Evolutionary conservation across 2,329 filamentous ascomycete genomes (phyloP).

Genomic region (Arthrobotrys sinensis): DNA sequence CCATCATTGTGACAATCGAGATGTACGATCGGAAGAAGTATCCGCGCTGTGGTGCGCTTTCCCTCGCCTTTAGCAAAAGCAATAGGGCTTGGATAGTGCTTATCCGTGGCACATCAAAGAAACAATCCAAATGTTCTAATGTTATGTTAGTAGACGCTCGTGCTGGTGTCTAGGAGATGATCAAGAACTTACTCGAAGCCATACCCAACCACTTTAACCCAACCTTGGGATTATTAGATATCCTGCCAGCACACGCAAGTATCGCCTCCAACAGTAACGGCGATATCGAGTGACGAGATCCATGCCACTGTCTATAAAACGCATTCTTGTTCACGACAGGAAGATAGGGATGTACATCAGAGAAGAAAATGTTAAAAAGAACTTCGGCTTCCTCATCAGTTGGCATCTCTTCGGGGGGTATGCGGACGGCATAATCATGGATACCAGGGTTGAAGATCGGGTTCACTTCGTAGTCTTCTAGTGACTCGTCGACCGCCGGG

Average conservation of each 20-base stretch:
- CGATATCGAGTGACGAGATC: constrained; percentile 85
- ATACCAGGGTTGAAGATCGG: constrained; percentile 76
- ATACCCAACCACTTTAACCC: constrained; percentile 94
- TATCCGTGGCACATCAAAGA: constrained; percentile 90
- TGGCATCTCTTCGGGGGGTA: constrained; percentile 94
- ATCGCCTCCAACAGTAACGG: constrained; percentile 90
- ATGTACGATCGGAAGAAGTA: constrained; percentile 99
- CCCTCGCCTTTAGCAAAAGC: constrained; percentile 89
- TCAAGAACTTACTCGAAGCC: constrained; percentile 78
- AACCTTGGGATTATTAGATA: constrained; percentile 86
- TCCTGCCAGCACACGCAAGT: constrained; percentile 87
- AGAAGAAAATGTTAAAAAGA: constrained; percentile 92
- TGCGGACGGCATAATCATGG: constrained; percentile 68
- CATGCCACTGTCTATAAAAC: constrained; percentile 92
- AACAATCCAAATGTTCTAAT: constrained; percentile 88
- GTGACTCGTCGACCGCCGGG: constrained; percentile 66
- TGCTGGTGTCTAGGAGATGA: background rate
- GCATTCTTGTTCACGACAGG: constrained; percentile 86
- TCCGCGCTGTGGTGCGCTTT: constrained; percentile 90
- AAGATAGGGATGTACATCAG: constrained; percentile 90
- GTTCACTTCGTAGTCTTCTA: constrained; percentile 80
- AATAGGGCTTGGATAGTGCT: constrained; percentile 93
- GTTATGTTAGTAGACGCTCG: constrained; percentile 49
- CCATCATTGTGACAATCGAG: constrained; percentile 89
- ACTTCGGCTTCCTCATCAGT: constrained; percentile 83